Evolutionary conservation across 192 early-diverging fungal species (phyloP), one percentile per base, ranked within the genome.

Genomic region (Martensiomyces pterosporus): DNA sequence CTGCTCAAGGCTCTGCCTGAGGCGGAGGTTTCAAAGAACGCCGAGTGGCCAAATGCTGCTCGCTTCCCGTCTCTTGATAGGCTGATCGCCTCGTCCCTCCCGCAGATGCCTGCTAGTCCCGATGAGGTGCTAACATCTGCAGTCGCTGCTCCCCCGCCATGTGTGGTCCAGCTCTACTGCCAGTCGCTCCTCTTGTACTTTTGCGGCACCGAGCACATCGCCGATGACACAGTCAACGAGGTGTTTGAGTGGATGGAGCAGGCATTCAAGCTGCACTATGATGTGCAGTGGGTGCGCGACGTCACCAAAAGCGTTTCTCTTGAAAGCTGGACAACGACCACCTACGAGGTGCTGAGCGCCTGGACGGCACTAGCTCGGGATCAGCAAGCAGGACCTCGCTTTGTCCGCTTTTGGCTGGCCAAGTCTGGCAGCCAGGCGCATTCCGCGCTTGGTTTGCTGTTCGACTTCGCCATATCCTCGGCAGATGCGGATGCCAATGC

Each of bases 351-450:
- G 2, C 36, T 72, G 23, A 49, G 43, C 22, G 27, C 41, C 37
- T 72, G 69, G 69, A 49, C 58, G 2, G 37, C 36, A 9, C 46
- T 72, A 24, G 53, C 69, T 9, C 52, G 49, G 6, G 60, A 60
- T 34, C 39, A 22, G 24, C 26, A 12, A 1, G 54, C 40, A 12
- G 57, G 62, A 1, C 52, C 62, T 2, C 57, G 57, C 39, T 73
- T 73, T 53, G 58, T 66, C 12, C 51, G 51, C 23, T 49, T 50
- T 26, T 64, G 67, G 67, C 54, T 66, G 40, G 32, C 37, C 15
- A 39, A 42, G 15, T 46, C 50, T 9, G 49, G 58, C 26, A 47
- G 27, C 17, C 40, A 44, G 15, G 60, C 54, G 4, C 25, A 29
- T 23, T 55, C 67, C 2, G 67, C 59, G 4, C 45, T 73, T 29